Conservation (phyloP, 306 rosid species). For the Cicer pinnatifidum region DNA sequence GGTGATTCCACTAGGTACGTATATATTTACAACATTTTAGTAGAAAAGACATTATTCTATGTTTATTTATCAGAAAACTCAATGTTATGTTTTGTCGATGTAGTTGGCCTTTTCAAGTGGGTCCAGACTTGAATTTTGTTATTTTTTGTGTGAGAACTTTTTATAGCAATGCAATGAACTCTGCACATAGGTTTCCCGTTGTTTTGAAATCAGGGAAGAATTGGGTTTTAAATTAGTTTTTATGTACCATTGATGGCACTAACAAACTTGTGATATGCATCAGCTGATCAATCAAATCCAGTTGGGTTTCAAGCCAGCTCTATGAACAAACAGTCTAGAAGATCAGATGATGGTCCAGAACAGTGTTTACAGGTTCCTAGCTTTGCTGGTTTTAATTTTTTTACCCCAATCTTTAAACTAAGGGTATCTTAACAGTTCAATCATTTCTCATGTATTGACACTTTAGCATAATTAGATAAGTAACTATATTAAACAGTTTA, state of each 20-base stretch:
- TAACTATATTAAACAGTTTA: constrained; percentile 5
- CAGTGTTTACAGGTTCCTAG: constrained; percentile 57
- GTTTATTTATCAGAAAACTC: constrained; percentile 15
- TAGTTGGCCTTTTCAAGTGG: background rate
- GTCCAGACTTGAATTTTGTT: constrained; percentile 21
- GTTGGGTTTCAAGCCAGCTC: constrained; percentile 45
- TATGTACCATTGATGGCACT: constrained; percentile 23
- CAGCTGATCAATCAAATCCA: constrained; percentile 53
- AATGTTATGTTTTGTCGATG: constrained; percentile 4
- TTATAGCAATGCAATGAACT: constrained; percentile 24
- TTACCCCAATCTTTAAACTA: background rate
- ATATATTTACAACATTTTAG: constrained; percentile 6
- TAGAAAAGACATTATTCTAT: constrained; percentile 2
- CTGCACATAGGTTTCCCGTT: constrained; percentile 2
- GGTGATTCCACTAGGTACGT: constrained; percentile 54
- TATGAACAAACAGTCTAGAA: constrained; percentile 36
- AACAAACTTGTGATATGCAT: constrained; percentile 32
- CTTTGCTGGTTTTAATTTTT: constrained; percentile 19
- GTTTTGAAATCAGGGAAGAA: background rate
- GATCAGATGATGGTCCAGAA: constrained; percentile 48
- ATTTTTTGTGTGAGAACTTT: background rate
- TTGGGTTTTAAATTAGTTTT: constrained; percentile 19
- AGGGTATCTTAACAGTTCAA: constrained; percentile 27
- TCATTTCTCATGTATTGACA: constrained; percentile 10
- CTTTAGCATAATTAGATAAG: constrained; percentile 2